phyloP scores from a whole-genome alignment of 257 asterid species.

The Scutellaria barbata region DNA sequence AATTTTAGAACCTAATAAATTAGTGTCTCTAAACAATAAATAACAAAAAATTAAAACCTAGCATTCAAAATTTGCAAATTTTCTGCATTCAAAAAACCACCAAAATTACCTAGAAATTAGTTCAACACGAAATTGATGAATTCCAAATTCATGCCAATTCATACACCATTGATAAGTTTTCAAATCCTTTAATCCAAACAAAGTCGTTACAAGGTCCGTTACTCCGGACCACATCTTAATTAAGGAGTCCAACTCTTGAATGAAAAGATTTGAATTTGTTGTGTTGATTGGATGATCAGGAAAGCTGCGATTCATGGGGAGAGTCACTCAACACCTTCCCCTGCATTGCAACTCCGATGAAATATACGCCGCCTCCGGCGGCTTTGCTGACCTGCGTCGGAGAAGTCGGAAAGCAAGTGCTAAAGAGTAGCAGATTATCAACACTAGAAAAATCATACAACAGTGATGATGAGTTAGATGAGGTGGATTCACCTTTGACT shows the following conservation, averaged over 20 bases:
- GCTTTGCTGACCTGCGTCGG: slow-evolving; percentile 58
- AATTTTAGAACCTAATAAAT: no score
- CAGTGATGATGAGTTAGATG: slow-evolving; percentile 88
- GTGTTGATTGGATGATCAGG: slow-evolving; percentile 45
- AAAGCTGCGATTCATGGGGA: slow-evolving; percentile 37
- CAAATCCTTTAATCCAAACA: no score
- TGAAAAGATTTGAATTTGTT: not conserved
- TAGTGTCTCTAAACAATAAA: no score
- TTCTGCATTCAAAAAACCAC: no score
- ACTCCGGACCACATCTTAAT: no score
- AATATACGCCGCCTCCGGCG: slow-evolving; percentile 73
- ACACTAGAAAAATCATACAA: slow-evolving; percentile 62
- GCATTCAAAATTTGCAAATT: no score
- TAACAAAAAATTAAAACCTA: no score
- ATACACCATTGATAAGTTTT: not conserved
- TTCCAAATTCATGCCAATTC: no score
- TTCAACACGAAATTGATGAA: no score
- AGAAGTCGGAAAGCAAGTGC: slow-evolving; percentile 60
- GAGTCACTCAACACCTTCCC: slow-evolving; percentile 52
- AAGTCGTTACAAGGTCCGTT: no score
- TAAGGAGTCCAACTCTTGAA: no score
- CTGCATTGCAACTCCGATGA: slow-evolving; percentile 51
- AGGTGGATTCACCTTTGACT: slow-evolving; percentile 72
- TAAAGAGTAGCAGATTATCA: slow-evolving; percentile 48
- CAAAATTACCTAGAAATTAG: no score